A percentile compares a stretch with the other conserved stretches of the same genome.
These are phyloP conservation scores for Ganoderma resinaceum DNA, from an alignment of 1,284 basidiomycete genomes.

Conservation along the genomic window DNA sequence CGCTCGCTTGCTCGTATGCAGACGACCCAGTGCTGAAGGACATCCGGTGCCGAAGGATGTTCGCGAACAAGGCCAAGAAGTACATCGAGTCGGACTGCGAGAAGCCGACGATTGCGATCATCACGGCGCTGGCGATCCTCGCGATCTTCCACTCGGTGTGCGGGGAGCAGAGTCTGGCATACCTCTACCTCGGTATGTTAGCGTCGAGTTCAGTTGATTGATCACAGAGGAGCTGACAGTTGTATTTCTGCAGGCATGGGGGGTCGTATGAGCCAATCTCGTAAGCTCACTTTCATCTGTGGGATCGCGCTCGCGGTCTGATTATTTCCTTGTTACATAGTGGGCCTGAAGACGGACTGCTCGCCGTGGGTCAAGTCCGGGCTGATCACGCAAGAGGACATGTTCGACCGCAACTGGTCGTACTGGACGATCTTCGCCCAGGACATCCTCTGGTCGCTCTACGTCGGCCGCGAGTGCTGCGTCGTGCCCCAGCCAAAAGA, in stretches of 20 bases:
- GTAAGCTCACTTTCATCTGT: constrained; percentile 37
- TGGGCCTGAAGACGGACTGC: constrained; percentile 65
- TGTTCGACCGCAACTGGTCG: constrained; percentile 62
- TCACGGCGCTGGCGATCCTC: constrained; percentile 63
- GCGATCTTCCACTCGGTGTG: constrained; percentile 64
- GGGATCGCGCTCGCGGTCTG: background rate
- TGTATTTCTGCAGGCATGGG: constrained; percentile 51
- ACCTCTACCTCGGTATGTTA: constrained; percentile 61
- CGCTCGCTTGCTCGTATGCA: constrained; percentile 64
- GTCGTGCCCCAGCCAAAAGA: constrained; percentile 47
- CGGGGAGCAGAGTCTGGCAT: constrained; percentile 64
- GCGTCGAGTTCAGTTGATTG: too few species aligned
- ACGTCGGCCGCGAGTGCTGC: constrained; percentile 63
- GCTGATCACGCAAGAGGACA: constrained; percentile 55
- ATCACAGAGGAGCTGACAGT: constrained; percentile 11
- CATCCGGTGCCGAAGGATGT: constrained; percentile 52
- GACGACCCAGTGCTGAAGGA: constrained; percentile 59
- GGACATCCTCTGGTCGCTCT: constrained; percentile 67
- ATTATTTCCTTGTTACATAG: constrained; percentile 37
- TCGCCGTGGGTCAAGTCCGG: constrained; percentile 60
- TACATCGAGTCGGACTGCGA: constrained; percentile 64
- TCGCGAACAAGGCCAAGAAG: constrained; percentile 60
- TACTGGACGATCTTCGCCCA: constrained; percentile 61
- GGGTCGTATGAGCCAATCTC: constrained; percentile 52
- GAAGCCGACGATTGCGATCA: constrained; percentile 62